Evolutionary conservation across 2,329 filamentous ascomycete genomes (phyloP).

Genomic region (Fusarium vanettenii): DNA sequence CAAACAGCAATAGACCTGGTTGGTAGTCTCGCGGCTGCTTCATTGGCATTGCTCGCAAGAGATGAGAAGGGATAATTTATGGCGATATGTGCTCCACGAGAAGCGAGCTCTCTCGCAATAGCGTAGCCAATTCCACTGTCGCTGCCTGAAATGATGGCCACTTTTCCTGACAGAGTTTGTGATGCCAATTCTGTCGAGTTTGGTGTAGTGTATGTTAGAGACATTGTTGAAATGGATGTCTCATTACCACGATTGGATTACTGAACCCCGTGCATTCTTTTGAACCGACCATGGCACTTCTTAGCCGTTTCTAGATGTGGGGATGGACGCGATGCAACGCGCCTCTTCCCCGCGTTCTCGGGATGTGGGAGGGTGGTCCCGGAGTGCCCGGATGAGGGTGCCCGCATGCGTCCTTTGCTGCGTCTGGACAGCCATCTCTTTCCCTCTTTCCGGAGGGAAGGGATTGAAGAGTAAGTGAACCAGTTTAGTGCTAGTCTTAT

Average conservation of each 20-base stretch:
- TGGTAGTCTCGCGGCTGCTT: slow-evolving; percentile 37
- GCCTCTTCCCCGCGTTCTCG: background rate
- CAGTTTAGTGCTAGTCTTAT: background rate
- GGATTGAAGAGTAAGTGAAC: background rate
- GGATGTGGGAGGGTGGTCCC: background rate
- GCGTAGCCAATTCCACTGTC: slow-evolving; percentile 56
- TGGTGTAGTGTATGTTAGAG: background rate
- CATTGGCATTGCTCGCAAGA: slow-evolving; percentile 46
- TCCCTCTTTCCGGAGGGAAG: background rate
- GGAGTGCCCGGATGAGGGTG: background rate
- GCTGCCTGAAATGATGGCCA: slow-evolving; percentile 32
- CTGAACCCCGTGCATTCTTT: background rate
- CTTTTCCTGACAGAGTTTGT: slow-evolving; percentile 26
- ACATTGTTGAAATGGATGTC: background rate
- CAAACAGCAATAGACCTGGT: slow-evolving; percentile 51
- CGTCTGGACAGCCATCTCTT: background rate
- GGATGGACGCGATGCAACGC: background rate
- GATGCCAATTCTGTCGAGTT: slow-evolving; percentile 12
- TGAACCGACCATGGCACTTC: background rate
- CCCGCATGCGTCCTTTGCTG: background rate
- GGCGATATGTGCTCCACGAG: slow-evolving; percentile 59
- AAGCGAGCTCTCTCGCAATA: slow-evolving; percentile 56
- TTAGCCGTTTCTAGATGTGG: background rate
- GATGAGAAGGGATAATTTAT: slow-evolving; percentile 59
- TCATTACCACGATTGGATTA: background rate